phyloP scores from a whole-genome alignment of 78 protist species.

The Acrasis kona region DNA sequence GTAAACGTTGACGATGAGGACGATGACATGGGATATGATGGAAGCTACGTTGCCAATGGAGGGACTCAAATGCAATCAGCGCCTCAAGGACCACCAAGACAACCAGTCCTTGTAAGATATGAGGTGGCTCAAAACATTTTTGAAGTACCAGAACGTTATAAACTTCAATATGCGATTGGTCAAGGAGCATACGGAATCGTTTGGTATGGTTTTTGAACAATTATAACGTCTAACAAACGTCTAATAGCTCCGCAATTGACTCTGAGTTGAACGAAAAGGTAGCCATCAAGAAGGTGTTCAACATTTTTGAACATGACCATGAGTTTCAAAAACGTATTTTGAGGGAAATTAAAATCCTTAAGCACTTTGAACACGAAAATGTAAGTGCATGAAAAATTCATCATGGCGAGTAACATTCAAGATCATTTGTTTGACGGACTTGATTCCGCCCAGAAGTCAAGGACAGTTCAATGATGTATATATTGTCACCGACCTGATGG shows the following conservation, averaged over 20 bases:
- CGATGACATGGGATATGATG: too few species aligned
- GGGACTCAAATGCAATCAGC: too few species aligned
- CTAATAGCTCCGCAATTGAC: constrained; percentile 42
- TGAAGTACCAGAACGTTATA: constrained; percentile 9
- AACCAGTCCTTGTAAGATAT: background rate
- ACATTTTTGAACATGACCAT: constrained; percentile 62
- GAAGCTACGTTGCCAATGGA: too few species aligned
- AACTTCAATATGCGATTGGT: constrained; percentile 12
- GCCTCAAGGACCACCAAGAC: background rate
- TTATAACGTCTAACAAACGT: constrained; percentile 23
- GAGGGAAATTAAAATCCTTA: constrained; percentile 88
- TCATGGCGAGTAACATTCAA: background rate
- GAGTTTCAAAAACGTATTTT: constrained; percentile 69
- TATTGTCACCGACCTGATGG: constrained; percentile 32
- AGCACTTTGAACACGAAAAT: constrained; percentile 65
- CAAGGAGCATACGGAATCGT: constrained; percentile 25
- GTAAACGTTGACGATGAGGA: too few species aligned
- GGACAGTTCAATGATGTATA: constrained; percentile 24
- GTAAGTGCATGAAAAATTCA: background rate
- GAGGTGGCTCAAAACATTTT: background rate
- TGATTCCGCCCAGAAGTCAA: constrained; percentile 26
- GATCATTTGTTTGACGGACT: constrained; percentile 10
- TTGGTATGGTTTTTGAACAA: background rate
- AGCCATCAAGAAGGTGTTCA: constrained; percentile 88
- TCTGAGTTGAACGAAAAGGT: constrained; percentile 25